Evolutionary conservation across 768 basidiomycete species (phyloP), one percentile per base, ranked within the genome.

Genomic region (Boletus rex-veris): DNA sequence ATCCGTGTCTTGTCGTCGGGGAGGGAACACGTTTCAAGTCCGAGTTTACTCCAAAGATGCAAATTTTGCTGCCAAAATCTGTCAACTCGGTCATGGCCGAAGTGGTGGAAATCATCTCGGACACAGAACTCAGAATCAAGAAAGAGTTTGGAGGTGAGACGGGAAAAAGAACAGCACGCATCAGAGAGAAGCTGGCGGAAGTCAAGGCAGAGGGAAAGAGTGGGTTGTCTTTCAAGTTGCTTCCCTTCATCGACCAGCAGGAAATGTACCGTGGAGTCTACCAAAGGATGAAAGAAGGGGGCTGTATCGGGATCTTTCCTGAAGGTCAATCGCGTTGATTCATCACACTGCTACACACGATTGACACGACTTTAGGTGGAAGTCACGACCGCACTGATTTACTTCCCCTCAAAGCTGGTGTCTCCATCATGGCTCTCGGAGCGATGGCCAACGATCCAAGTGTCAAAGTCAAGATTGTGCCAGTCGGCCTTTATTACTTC

Each of bases 341-440:
- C n/a, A 24, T 56, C 24, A 8, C 15, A 40, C 39, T 14, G 9
- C 30, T 12, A 14, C 30, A 31, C 18, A 45, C n/a, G 19, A 36
- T 16, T 61, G 48, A 56, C 45, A 49, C 19, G 15, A 36, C n/a
- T 42, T 47, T 57, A 98, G 95, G 97, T 61, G 97, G 97, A 52
- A 98, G 95, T 54, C 97, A 99, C 71, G 97, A 99, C 72, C 87
- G 97, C 38, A 95, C 92, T 9, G 94, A 98, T 71, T 80, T 98
- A 46, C 82, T 98, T 18, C 97, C 97, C 3, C 80, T 99, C 38
- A 99, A 99, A 73, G 97, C 97, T 28, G 97, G 97, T 5, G 95
- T 98, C 35, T 90, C 94, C 2, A 82, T 98, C 63, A 98, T 99
- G 95, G 95, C 97, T 21, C 80, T 99, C 9, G 97, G 97, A 24